Base-by-base conservation (phyloP, 2,329 filamentous ascomycete species). In the Elsinoe fawcettii region DNA sequence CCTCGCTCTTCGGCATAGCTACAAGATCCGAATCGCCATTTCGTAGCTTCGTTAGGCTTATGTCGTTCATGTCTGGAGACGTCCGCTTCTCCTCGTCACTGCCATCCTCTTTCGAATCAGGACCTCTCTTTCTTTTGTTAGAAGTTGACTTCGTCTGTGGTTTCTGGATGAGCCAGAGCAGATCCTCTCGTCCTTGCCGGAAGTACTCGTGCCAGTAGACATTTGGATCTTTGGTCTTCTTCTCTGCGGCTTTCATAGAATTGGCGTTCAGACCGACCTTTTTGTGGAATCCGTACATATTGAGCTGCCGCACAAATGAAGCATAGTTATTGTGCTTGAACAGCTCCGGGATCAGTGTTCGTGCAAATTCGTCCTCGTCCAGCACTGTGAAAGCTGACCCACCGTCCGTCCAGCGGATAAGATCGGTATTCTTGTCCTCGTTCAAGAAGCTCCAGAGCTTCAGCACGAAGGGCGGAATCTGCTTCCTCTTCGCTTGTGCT, bases 201-300 rank as follows among this genome's bases (percentile, higher is more conserved):
- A 99, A 99, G 74, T 91, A 99, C 8, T 90, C 90, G 70, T 99
- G 96, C 64, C 88, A 91, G 71, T 99, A 99, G 77, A 97, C 93
- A 79, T 91, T 97, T 0, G 93, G 93, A 59, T 90, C 96, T 75
- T 99, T 99, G 16, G 68, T 66, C 71, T 96, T 96, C 60, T 91
- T 86, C 74, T 97, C 93, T 69, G 91, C 96, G 5, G 95, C 91
- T 63, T 93, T 88, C 87, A 99, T 95, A 0, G 91, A 96, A 69
- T 96, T 96, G 72, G 99, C 93, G 3, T 91, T 96, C 16, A 99
- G 79, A n/a, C 78, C 77, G 18, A 80, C 74, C 36, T 76, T 76
- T 62, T 79, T 79, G 68, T 79, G 77, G 59, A 80, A 79, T 39
- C 77, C 76, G 62, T 80, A 80, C 75, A 80, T 78, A 60, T 78